Evolutionary conservation across 2,329 filamentous ascomycete genomes (phyloP), one percentile per base, ranked within the genome.

Genomic region (Fusarium verrucosum): DNA sequence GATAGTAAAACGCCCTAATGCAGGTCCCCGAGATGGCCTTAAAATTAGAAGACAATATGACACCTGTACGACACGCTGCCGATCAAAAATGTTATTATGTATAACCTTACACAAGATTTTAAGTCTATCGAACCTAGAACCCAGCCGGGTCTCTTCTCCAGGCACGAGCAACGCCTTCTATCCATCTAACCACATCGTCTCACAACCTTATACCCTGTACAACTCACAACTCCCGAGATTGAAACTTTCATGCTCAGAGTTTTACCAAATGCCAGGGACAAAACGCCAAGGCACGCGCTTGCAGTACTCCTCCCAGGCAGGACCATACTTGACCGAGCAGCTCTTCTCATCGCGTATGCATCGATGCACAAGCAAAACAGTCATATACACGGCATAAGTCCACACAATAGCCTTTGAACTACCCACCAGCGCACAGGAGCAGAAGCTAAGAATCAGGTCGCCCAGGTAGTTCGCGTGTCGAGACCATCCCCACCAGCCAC

Each of bases 341-440:
- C 80, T 72, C 47, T 76, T 74, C 66, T 83, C 81, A 44, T 82
- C 81, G 10, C 80, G 74, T 30, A 76, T 73, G 41, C 80, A 81
- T 7, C 81, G 74, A 66, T 83, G 80, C 7, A 82, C 66, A 5
- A 83, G 72, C 10, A 83, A 57, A 4, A 75, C 53, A 0, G 75
- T 76, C 78, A 83, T 81, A 65, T 78, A 82, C 1, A 81, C 73
- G 1, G 77, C 76, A 56, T 83, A 83, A 1, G 72, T 75, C 79
- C 80, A 83, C 0, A 80, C 79, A 4, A 83, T 61, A 3, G 78
- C 55, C 36, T 75, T 74, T 1, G 68, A 68, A 7, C 73, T 70
- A 5, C 80, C 79, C 30, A 75, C 79, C 37, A 78, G 66, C 1
- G 79, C 79, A 64, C 80, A 83, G 68, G 76, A 78, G 20, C 75